phyloP scores from a whole-genome alignment of 2,329 filamentous ascomycete species.

The Paraphoma chrysanthemicola region DNA sequence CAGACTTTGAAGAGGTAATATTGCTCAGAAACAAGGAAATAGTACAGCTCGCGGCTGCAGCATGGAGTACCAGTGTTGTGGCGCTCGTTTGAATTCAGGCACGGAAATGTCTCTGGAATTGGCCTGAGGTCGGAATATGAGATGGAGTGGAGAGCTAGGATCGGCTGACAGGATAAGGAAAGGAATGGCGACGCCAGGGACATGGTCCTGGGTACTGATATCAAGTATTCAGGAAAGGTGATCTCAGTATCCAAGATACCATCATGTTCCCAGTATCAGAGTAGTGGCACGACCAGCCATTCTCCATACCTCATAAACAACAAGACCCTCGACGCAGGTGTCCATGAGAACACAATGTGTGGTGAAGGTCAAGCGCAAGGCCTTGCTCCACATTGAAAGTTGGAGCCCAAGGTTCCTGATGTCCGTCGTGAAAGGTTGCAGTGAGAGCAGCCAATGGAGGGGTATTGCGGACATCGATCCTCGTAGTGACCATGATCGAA shows the following conservation, averaged over 20 bases:
- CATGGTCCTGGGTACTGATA: not conserved
- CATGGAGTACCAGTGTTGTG: slow-evolving; percentile 27
- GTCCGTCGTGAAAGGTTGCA: slow-evolving; percentile 12
- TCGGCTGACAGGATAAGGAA: too few relatives aligned
- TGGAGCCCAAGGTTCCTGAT: slow-evolving; percentile 14
- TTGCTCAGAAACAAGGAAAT: slow-evolving; percentile 25
- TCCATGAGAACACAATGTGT: not conserved
- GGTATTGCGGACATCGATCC: slow-evolving; percentile 19
- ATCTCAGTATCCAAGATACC: not conserved
- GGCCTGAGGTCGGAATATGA: not conserved
- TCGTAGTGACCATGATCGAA: slow-evolving; percentile 28
- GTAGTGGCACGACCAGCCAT: not conserved
- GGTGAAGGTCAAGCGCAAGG: not conserved
- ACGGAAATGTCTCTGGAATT: not conserved
- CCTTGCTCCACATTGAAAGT: slow-evolving; percentile 24
- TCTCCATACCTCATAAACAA: not conserved
- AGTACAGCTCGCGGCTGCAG: slow-evolving; percentile 25
- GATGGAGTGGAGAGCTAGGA: not conserved
- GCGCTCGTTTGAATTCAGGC: slow-evolving; percentile 2
- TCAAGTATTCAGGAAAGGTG: not conserved
- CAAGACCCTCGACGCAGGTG: not conserved
- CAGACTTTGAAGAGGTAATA: slow-evolving; percentile 29
- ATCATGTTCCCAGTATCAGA: not conserved
- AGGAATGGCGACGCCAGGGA: not conserved
- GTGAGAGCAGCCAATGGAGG: not conserved